Evolutionary conservation across 108 stramenopile genomes (phyloP).

Genomic region (Cyclotella choctawhatcheeana): DNA sequence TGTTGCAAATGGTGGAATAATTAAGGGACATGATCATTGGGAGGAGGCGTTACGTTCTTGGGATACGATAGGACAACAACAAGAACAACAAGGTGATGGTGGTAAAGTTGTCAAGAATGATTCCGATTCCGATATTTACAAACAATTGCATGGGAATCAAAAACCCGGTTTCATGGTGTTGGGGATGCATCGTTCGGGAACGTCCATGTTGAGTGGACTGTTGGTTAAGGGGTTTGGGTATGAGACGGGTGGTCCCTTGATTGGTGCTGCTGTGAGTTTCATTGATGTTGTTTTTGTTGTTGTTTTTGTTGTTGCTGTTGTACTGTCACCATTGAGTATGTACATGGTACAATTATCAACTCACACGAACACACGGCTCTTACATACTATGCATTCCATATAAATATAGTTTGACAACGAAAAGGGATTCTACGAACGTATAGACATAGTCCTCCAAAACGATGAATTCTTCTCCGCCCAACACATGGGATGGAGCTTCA

Average conservation of each 20-base stretch:
- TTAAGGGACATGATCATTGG: constrained; percentile 35
- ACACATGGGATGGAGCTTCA: not conserved
- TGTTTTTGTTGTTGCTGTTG: no score
- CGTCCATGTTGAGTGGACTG: constrained; percentile 4
- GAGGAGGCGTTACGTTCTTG: constrained; percentile 23
- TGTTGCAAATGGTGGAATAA: no score
- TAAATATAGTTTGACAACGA: no score
- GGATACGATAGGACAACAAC: constrained; percentile 17
- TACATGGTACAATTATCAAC: no score
- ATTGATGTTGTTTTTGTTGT: no score
- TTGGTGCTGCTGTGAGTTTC: no score
- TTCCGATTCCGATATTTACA: not conserved
- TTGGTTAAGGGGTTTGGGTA: not conserved
- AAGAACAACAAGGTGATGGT: no score
- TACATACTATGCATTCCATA: no score
- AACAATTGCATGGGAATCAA: constrained; percentile 14
- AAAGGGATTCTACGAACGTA: constrained; percentile 2
- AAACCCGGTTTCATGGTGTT: not conserved
- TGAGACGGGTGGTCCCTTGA: not conserved
- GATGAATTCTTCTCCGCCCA: not conserved
- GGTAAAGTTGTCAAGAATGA: not conserved
- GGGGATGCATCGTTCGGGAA: constrained; percentile 3
- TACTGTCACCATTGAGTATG: no score
- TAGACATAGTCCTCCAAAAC: not conserved
- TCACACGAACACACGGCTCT: no score